phyloP scores from a whole-genome alignment of 345 rosid species.

The Noccaea bulbosa region DNA sequence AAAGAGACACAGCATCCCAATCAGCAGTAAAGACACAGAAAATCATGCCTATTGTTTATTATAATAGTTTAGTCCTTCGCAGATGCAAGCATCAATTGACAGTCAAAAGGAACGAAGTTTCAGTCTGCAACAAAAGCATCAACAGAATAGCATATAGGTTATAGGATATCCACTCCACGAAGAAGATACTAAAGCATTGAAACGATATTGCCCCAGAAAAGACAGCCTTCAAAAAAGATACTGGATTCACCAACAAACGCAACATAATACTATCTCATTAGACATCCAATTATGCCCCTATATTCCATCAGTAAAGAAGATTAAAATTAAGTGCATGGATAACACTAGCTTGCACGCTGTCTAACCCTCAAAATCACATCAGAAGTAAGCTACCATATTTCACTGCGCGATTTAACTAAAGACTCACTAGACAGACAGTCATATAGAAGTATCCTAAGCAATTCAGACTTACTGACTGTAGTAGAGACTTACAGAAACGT shows the following conservation, averaged over 20 bases:
- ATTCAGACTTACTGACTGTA: neutral
- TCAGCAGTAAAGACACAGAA: conserved; percentile 4
- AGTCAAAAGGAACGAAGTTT: conserved; percentile 26
- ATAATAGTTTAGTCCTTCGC: conserved; percentile 15
- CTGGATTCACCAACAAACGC: conserved; percentile 2
- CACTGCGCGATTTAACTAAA: conserved; percentile 3
- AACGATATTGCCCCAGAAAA: neutral
- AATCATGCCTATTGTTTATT: conserved; percentile 3
- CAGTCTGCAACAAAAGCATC: neutral
- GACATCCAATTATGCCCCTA: conserved; percentile 16
- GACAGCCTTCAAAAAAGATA: conserved; percentile 5
- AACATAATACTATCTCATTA: conserved; percentile 13
- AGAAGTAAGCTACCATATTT: conserved; percentile 32
- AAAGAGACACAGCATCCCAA: conserved; percentile 18
- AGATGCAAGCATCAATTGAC: conserved; percentile 12
- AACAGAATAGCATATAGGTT: conserved; percentile 4
- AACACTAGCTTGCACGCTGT: conserved; percentile 24
- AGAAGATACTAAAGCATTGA: neutral
- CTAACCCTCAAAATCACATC: conserved; percentile 29
- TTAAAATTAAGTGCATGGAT: conserved; percentile 6
- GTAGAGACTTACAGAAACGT: conserved; percentile 64
- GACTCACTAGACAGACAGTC: conserved; percentile 19
- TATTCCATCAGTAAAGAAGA: conserved; percentile 23
- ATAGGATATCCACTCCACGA: conserved; percentile 4
- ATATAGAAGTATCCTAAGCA: conserved; percentile 14